Conservation (phyloP, 352 stramenopile species). For the Halophytophthora batemanensis region DNA sequence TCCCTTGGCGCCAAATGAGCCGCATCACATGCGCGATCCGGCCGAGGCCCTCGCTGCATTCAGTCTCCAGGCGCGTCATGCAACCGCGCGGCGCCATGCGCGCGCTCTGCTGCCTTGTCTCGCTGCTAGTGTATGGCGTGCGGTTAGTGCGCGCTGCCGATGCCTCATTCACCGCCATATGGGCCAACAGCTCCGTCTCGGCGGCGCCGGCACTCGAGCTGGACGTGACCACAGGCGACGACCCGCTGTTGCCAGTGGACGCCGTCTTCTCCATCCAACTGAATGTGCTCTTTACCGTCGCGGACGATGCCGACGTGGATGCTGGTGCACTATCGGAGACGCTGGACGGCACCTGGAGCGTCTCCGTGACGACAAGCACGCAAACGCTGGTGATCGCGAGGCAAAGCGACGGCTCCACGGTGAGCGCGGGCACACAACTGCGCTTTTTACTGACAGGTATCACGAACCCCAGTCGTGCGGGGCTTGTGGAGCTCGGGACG, state of each 20-base stretch:
- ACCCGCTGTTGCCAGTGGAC: slow-evolving; percentile 23
- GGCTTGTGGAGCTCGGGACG: slow-evolving; percentile 22
- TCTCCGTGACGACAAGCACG: slow-evolving; percentile 8
- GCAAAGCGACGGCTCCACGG: slow-evolving; percentile 12
- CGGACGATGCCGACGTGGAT: slow-evolving; percentile 18
- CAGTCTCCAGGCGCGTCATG: too few relatives aligned
- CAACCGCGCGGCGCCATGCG: too few relatives aligned
- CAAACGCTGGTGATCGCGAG: slow-evolving; percentile 27
- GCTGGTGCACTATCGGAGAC: slow-evolving; percentile 5
- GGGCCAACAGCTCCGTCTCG: slow-evolving; percentile 30
- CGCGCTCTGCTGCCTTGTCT: not conserved
- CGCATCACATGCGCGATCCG: not conserved
- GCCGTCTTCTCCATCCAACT: slow-evolving; percentile 30
- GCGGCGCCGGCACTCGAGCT: slow-evolving; percentile 17
- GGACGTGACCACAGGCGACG: slow-evolving; percentile 20
- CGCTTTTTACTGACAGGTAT: slow-evolving; percentile 24
- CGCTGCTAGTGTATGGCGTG: slow-evolving; percentile 1
- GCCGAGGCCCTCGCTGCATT: not conserved
- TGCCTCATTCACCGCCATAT: slow-evolving; percentile 3
- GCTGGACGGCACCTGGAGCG: slow-evolving; percentile 24
- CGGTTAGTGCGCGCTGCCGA: not conserved
- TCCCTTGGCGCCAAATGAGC: not conserved
- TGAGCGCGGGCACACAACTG: slow-evolving; percentile 8
- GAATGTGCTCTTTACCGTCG: slow-evolving; percentile 19
- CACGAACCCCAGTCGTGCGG: slow-evolving; percentile 23